Conservation (phyloP, 768 basidiomycete genomes). For the Artomyces pyxidatus region DNA sequence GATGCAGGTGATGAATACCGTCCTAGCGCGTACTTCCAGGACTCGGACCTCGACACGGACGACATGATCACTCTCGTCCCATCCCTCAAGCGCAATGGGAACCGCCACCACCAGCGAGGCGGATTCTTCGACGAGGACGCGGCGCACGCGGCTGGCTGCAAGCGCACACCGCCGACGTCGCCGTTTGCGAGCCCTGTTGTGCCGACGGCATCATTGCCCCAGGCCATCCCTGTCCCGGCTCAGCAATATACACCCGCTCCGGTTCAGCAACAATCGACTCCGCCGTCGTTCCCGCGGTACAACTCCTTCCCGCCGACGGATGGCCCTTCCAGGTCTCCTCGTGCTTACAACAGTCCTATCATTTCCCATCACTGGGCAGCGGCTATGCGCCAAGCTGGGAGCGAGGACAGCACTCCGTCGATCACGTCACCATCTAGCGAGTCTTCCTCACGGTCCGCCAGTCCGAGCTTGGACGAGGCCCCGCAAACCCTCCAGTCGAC, state of each 20-base stretch:
- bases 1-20: background rate
- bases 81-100: conserved; percentile 5
- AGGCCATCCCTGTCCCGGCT: too few relatives aligned
- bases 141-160: conserved; percentile 5
- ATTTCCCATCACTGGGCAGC: background rate
- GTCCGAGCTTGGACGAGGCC: conserved; percentile 9
- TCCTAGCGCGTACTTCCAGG: conserved; percentile 2
- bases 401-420: conserved; percentile 13
- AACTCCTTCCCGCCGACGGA: conserved; percentile 13
- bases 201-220: background rate
- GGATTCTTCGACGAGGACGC: conserved; percentile 1
- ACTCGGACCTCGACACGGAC: conserved; percentile 10
- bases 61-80: conserved; percentile 9
- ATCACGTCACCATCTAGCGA: conserved; percentile 8
- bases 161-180: conserved; percentile 11
- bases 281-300: conserved; percentile 3
- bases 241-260: too few relatives aligned
- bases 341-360: background rate
- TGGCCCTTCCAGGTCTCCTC: background rate
- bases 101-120: background rate
- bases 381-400: conserved; percentile 1
- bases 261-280: too few relatives aligned
- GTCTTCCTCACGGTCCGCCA: conserved; percentile 10
- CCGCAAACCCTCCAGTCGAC: too few relatives aligned
- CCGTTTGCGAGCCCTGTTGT: conserved; percentile 6